Conservation (phyloP, 257 asterid genomes). For the Przewalskia tangutica region DNA sequence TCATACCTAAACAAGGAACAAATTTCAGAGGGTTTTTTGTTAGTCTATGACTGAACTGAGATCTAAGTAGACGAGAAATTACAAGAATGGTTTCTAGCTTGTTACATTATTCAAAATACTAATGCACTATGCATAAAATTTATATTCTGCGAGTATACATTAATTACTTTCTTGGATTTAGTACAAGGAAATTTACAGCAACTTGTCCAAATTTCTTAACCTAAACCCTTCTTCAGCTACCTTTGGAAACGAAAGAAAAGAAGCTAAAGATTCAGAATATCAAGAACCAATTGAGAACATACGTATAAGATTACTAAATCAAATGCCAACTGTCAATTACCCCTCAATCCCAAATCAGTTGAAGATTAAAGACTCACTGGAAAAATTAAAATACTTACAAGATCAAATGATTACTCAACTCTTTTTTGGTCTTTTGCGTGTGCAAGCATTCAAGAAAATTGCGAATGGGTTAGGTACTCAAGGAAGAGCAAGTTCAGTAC, state of each 20-base stretch:
- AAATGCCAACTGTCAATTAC: background rate
- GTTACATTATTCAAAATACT: background rate
- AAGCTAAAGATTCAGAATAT: too few relatives aligned
- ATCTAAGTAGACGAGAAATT: background rate
- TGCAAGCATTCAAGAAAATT: background rate
- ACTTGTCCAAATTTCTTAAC: background rate
- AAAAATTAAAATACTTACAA: background rate
- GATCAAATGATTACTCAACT: background rate
- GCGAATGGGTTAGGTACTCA: background rate
- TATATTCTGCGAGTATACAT: too few relatives aligned
- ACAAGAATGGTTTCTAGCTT: background rate
- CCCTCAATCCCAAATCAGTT: background rate
- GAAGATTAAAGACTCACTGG: background rate
- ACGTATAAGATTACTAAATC: background rate
- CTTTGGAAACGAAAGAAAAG: background rate
- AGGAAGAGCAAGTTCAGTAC: too few relatives aligned
- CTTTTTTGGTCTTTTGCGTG: too few relatives aligned
- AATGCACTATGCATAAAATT: background rate
- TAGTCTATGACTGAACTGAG: background rate
- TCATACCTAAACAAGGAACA: background rate
- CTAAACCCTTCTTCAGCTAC: background rate
- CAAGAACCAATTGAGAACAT: background rate
- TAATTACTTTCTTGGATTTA: background rate
- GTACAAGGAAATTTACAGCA: background rate
- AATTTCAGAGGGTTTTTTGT: background rate